Percentiles rank a stretch among this genome's conserved stretches.
phyloP scores from a whole-genome alignment of 1,284 basidiomycete genomes.

The Puccinia sorghi region DNA sequence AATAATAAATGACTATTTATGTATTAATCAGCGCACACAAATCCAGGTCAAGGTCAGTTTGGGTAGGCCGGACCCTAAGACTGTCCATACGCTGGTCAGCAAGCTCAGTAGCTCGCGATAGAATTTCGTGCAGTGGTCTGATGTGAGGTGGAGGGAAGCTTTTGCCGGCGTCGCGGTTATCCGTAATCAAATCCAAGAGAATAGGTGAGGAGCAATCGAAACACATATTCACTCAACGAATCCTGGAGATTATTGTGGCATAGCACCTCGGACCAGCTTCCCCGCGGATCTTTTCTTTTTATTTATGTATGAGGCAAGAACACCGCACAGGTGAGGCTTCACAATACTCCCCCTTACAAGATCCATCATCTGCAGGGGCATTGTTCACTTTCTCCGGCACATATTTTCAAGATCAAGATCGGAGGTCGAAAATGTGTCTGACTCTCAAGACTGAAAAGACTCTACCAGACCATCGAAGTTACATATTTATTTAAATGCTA shows the following conservation, averaged over 20 bases:
- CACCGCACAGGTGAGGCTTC: no score
- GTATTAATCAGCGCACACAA: not conserved
- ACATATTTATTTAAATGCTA: no score
- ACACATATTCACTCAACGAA: no score
- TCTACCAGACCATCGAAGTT: not conserved
- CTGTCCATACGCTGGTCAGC: not conserved
- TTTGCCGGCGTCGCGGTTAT: not conserved
- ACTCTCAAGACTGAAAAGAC: not conserved
- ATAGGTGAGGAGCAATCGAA: not conserved
- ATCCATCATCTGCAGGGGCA: not conserved
- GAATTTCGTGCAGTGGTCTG: not conserved
- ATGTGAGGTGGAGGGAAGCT: not conserved
- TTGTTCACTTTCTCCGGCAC: not conserved
- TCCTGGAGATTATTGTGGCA: not conserved
- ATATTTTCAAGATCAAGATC: not conserved
- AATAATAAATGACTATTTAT: no score
- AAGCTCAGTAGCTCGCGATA: no score
- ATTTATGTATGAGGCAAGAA: no score
- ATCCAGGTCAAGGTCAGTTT: not conserved
- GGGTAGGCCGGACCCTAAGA: not conserved
- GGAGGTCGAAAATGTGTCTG: not conserved
- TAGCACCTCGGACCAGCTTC: no score
- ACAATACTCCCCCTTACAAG: no score
- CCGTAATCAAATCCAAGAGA: not conserved
- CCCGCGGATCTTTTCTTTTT: no score